These are phyloP conservation scores for Sugiyamaella sp. DNA, from an alignment of 1,139 yeast species.

Conservation along the genomic window DNA sequence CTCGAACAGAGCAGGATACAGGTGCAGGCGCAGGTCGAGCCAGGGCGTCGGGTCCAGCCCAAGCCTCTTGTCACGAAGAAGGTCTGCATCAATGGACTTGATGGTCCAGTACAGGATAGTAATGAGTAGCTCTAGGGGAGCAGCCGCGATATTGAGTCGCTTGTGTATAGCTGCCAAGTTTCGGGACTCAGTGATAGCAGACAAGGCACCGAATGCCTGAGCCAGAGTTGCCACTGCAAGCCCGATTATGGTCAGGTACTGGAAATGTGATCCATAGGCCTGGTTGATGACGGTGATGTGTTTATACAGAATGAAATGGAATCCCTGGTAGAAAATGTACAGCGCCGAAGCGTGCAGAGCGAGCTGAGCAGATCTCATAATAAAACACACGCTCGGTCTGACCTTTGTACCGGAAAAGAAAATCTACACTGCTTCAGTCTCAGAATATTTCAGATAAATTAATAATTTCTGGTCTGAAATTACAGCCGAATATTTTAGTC, in stretches of 20 bases:
- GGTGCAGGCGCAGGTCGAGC: conserved; percentile 39
- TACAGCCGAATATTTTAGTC: too few relatives aligned
- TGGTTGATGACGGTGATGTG: conserved; percentile 22
- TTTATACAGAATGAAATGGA: conserved; percentile 11
- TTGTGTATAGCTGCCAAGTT: conserved; percentile 28
- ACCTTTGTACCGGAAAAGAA: too few relatives aligned
- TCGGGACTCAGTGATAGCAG: conserved; percentile 33
- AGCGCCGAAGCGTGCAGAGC: conserved; percentile 23
- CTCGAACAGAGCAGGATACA: conserved; percentile 38
- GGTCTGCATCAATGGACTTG: conserved; percentile 32
- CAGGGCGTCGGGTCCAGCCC: conserved; percentile 30
- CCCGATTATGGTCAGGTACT: conserved; percentile 41
- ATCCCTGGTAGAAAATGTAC: conserved; percentile 19
- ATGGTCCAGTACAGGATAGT: conserved; percentile 41
- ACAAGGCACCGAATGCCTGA: conserved; percentile 34
- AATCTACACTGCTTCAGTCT: too few relatives aligned
- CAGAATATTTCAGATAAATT: too few relatives aligned
- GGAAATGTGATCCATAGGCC: conserved; percentile 38
- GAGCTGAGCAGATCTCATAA: conserved; percentile 18
- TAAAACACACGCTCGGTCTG: too few relatives aligned
- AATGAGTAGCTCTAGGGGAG: conserved; percentile 41
- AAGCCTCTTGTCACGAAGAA: conserved; percentile 36
- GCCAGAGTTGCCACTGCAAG: conserved; percentile 33
- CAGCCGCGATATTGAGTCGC: conserved; percentile 33
- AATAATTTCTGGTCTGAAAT: too few relatives aligned